Base-by-base conservation (phyloP, 306 rosid genomes). In the Gynostemma pentaphyllum region DNA sequence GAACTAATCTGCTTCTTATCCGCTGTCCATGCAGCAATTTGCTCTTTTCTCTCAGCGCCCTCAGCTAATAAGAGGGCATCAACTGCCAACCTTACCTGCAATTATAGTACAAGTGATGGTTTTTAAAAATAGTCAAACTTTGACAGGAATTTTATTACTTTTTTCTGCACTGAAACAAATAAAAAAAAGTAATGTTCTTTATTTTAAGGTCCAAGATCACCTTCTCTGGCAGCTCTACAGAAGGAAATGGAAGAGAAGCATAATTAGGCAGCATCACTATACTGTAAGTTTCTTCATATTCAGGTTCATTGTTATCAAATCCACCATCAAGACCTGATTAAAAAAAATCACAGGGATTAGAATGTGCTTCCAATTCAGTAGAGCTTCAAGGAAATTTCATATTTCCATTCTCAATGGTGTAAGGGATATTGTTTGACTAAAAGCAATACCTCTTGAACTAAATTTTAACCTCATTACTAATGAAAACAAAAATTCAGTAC, bases 221-320 rank as follows among this genome's bases (percentile, higher is more conserved):
- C 96, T 88, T 92, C 87, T 92, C 98, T 16, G 98, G 98, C 70
- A 92, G 76, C 80, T 92, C 96, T 68, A 92, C 98, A 0, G 95
- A 88, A 41, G 98, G 98, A 72, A 88, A 92, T 49, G 96, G 85
- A 76, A 92, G 98, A 37, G 88, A 72, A 16, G 77, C 85, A 76
- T 83, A 79, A 62, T 82, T 78, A 24, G 98, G 98, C 66, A 92
- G 72, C 74, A 92, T 66, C 68, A 88, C 83, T 52, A 92, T 74
- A 71, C 49, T 77, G 69, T 73, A 80, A 24, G 77, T 74, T 74
- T 92, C 98, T 71, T 84, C 88, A 62, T 92, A 82, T 68, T 88
- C 87, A 12, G 68, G 47, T 45, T 92, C 96, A 64, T 78, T 82
- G 87, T 84, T 86, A 62, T 86, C 96, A 76, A 88, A 92, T 66